phyloP scores from a whole-genome alignment of 331 rosid genomes.

The Cydonia oblonga region DNA sequence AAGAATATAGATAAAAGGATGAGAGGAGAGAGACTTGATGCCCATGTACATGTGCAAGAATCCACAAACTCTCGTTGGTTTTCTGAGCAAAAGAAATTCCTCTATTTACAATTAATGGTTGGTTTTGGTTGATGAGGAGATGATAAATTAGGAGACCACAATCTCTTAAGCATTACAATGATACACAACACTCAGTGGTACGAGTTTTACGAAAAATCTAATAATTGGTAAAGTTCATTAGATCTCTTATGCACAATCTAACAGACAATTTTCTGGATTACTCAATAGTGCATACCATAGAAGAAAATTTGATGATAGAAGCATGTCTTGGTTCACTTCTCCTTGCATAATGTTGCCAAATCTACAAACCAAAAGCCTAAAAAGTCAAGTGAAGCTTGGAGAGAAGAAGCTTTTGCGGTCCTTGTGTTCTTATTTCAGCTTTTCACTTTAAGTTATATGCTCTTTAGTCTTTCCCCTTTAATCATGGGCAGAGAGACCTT shows the following conservation, averaged over 20 bases:
- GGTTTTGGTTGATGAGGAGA: neutral
- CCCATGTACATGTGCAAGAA: neutral
- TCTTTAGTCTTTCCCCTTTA: neutral
- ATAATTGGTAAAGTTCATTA: neutral
- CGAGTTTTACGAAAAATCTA: too few relatives aligned
- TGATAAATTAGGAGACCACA: neutral
- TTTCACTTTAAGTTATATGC: conserved; percentile 3
- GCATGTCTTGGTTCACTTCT: neutral
- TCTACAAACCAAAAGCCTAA: neutral
- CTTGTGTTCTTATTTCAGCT: neutral
- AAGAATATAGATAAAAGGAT: neutral
- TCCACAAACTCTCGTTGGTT: neutral
- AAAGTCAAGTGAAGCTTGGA: neutral
- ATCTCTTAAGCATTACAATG: neutral
- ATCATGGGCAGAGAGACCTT: neutral
- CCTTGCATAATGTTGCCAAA: neutral
- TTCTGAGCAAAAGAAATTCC: neutral
- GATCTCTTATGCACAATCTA: neutral
- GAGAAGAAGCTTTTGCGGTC: neutral
- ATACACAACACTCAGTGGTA: too few relatives aligned
- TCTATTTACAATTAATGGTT: neutral
- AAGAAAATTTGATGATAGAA: neutral
- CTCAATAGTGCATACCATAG: neutral
- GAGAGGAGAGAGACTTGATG: neutral
- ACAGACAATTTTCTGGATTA: too few relatives aligned